Conservation (phyloP, 345 rosid genomes). For the Eucalyptus cladocalyx region DNA sequence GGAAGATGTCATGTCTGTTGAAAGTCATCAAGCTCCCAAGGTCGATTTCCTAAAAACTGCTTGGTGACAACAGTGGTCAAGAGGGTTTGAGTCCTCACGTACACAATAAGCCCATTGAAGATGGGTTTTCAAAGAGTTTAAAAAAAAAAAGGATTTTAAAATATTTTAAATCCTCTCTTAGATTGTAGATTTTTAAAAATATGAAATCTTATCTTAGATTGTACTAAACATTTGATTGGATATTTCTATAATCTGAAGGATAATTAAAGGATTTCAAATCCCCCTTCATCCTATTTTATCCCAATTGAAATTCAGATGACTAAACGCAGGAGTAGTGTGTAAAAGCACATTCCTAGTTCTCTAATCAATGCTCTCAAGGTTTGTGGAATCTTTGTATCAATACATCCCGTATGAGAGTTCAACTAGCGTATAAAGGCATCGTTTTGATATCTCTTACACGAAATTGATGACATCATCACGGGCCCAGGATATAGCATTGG, state of each 20-base stretch:
- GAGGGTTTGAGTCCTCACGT: neutral
- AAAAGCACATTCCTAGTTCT: neutral
- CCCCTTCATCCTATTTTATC: neutral
- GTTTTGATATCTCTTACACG: neutral
- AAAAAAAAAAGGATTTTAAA: no score
- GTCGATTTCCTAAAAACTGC: neutral
- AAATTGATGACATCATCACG: neutral
- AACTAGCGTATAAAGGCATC: neutral
- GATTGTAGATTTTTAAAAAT: neutral
- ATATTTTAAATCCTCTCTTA: no score
- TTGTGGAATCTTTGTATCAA: neutral
- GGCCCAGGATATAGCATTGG: neutral
- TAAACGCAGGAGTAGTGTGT: no score
- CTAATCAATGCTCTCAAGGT: neutral
- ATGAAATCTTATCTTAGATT: neutral
- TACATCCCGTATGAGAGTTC: neutral
- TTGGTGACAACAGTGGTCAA: neutral
- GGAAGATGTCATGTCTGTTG: neutral
- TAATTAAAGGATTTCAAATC: neutral
- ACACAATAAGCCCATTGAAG: neutral
- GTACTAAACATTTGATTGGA: neutral
- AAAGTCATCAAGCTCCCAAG: neutral
- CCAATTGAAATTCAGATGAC: no score
- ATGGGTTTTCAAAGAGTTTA: neutral
- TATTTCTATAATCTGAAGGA: no score